Percentiles rank a stretch among this genome's conserved stretches.
Evolutionary conservation across 2,329 filamentous ascomycete species (phyloP).

Genomic region (Aureobasidium zeae): DNA sequence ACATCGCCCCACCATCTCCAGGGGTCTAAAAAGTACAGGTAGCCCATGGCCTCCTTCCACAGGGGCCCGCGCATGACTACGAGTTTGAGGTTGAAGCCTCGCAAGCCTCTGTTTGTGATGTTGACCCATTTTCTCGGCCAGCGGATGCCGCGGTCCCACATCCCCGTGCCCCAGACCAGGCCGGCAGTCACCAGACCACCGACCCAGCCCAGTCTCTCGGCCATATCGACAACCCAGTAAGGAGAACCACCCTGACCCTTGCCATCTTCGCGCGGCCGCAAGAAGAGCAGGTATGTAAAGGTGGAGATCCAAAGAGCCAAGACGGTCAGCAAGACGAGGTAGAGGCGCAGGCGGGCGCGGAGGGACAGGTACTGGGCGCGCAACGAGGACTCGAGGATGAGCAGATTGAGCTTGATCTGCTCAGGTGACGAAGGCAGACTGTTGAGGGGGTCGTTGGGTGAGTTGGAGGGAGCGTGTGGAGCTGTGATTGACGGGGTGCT

Average conservation of each 20-base stretch:
- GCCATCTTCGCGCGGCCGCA: constrained; percentile 93
- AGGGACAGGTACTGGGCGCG: constrained; percentile 88
- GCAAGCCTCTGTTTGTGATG: constrained; percentile 78
- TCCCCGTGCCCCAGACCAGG: constrained; percentile 87
- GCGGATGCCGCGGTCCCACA: constrained; percentile 89
- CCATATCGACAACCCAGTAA: constrained; percentile 90
- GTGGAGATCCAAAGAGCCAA: constrained; percentile 71
- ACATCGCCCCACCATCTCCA: constrained; percentile 26
- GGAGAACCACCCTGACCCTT: constrained; percentile 83
- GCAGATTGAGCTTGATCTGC: constrained; percentile 95
- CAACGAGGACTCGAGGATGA: constrained; percentile 90
- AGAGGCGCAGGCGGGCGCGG: constrained; percentile 76
- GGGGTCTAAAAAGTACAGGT: constrained; percentile 26
- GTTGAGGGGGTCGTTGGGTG: constrained; percentile 59
- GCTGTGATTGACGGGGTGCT: constrained; percentile 33
- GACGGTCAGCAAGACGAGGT: constrained; percentile 81
- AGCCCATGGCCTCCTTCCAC: constrained; percentile 65
- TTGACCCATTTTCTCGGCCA: constrained; percentile 90
- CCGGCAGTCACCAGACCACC: constrained; percentile 79
- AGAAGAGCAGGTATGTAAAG: constrained; percentile 84
- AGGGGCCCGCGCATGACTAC: constrained; percentile 76
- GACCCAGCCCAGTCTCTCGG: constrained; percentile 84
- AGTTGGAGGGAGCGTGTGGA: constrained; percentile 27
- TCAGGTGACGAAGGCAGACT: constrained; percentile 81
- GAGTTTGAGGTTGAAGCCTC: constrained; percentile 92